Percentiles rank a stretch among this genome's conserved stretches.
Conservation (phyloP, 2,329 filamentous ascomycete species). For the Colletotrichum australisinense region DNA sequence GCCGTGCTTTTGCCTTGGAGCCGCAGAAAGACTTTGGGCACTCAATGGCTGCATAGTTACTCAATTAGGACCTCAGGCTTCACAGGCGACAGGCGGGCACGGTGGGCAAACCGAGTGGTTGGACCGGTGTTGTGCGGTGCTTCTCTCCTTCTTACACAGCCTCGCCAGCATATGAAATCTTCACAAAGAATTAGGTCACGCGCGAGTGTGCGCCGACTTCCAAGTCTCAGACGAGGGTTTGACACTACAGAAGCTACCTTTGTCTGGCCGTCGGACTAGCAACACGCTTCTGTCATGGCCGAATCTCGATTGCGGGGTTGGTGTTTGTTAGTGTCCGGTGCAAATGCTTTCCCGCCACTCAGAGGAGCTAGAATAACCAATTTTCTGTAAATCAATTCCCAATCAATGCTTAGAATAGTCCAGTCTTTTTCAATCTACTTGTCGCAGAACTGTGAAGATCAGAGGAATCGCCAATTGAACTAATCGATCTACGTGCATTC, state of each 20-base stretch:
- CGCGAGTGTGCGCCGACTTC: neutral
- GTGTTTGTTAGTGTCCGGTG: neutral
- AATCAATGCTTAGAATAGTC: neutral
- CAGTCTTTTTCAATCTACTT: neutral
- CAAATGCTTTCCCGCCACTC: neutral
- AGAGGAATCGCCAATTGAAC: neutral
- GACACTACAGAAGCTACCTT: neutral
- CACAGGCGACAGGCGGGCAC: neutral
- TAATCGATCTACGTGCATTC: neutral
- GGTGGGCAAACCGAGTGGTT: neutral
- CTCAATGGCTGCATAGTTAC: neutral
- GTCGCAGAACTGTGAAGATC: neutral
- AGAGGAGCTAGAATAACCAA: neutral
- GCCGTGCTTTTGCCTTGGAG: slow-evolving; percentile 1
- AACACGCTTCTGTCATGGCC: neutral
- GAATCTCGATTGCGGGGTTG: neutral
- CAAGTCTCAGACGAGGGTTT: neutral
- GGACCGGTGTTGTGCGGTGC: no score
- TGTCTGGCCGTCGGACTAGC: neutral
- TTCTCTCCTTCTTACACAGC: neutral
- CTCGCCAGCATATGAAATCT: neutral
- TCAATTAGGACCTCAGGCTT: neutral
- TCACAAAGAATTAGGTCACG: neutral
- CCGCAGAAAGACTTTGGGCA: no score
- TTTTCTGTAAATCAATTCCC: neutral